Base-by-base conservation (phyloP, 108 stramenopile species). In the Cyclotella atomus region DNA sequence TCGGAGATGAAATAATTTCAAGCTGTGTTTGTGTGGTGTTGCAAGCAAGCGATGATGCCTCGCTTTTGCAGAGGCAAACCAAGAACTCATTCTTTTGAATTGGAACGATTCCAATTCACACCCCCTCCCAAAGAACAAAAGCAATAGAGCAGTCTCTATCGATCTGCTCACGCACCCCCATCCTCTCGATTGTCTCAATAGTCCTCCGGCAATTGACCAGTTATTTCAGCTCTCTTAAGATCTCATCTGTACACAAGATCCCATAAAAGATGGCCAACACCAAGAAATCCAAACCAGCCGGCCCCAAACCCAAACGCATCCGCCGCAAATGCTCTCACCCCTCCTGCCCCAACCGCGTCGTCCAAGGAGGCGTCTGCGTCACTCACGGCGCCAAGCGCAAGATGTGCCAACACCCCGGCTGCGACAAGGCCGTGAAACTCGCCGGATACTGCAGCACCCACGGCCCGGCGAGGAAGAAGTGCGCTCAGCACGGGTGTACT, bases 351-450 rank as follows among this genome's bases (percentile, higher is more conserved):
- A 81, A 81, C 70, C 63, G 80, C 19, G 80, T 81, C 68, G 80
- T 81, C 64, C 80, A 81, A 44, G 80, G 80, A 0, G 80, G 80
- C 8, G 76, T 76, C n/a, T 81, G 80, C 75, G 80, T 81, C n/a
- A 72, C 75, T 44, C 80, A 81, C 62, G 80, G 80, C 56, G 80
- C 80, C 52, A 70, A 76, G 21, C 80, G 80, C 23, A 76, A 77
- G 25, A 24, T 76, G 16, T 81, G 80, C 69, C 33, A 50, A 20
- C 56, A 59, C 33, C 62, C 63, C 30, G 70, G 70, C 19, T 81
- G 80, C 61, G 54, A 46, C 50, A 76, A 77, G 63, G 75, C 76
- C 29, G 80, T 81, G 28, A 81, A 81, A 52, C 36, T 71, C 33
- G 80, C 75, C 20, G 80, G 80, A 1, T 71, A 38, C 38, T 81